Conservation (phyloP, 2,329 filamentous ascomycete species). For the Xylariaceae sp. region DNA sequence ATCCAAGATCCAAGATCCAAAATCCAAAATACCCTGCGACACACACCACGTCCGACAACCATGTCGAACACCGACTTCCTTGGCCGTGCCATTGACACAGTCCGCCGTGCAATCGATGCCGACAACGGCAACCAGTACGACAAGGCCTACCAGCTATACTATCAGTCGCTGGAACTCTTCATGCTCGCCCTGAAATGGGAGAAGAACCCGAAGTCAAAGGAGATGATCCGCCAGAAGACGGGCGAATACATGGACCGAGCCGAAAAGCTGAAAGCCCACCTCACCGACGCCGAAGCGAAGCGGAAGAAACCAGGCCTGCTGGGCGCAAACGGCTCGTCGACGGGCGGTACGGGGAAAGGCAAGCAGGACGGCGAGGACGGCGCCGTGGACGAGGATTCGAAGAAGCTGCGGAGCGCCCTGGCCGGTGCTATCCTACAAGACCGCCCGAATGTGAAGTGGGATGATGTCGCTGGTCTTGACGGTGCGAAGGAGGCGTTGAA, state of each 20-base stretch:
- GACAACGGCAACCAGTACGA: slow-evolving; percentile 96
- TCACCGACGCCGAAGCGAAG: slow-evolving; percentile 67
- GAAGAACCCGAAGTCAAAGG: slow-evolving; percentile 95
- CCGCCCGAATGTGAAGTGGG: slow-evolving; percentile 95
- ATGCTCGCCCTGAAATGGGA: slow-evolving; percentile 99
- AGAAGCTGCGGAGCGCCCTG: slow-evolving; percentile 88
- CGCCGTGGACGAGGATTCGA: slow-evolving; percentile 77
- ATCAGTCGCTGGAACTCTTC: slow-evolving; percentile 92
- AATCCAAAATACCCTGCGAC: not conserved
- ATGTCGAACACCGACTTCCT: slow-evolving; percentile 98
- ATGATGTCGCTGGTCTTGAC: slow-evolving; percentile 93
- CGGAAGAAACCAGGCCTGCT: slow-evolving; percentile 66
- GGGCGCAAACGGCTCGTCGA: slow-evolving; percentile 64
- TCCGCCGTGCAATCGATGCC: slow-evolving; percentile 95
- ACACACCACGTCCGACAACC: slow-evolving; percentile 15
- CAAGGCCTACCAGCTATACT: slow-evolving; percentile 94
- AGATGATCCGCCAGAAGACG: slow-evolving; percentile 93
- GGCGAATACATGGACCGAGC: slow-evolving; percentile 97
- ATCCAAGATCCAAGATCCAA: no score
- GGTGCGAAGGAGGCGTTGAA: slow-evolving; percentile 94
- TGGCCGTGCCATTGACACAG: slow-evolving; percentile 90
- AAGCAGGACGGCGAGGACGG: slow-evolving; percentile 50
- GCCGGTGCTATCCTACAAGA: slow-evolving; percentile 90
- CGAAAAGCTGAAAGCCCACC: slow-evolving; percentile 92
- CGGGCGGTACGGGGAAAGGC: slow-evolving; percentile 56